These are phyloP conservation scores for Trichoderma aggressivum DNA, from an alignment of 2,329 filamentous ascomycete species.

Conservation along the genomic window DNA sequence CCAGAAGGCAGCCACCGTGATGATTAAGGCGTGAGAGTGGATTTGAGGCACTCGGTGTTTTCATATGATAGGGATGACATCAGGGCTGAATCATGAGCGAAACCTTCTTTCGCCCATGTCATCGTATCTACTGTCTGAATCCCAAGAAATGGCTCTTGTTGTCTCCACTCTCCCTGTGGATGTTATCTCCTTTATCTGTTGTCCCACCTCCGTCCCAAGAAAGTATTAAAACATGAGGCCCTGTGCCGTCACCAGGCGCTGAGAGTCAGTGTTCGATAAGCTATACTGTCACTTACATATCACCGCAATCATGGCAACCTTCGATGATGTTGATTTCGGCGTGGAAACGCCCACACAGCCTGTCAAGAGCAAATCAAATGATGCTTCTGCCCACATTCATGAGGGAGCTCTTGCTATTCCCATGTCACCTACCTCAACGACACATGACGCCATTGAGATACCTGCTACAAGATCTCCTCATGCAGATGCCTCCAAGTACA, in stretches of 20 bases:
- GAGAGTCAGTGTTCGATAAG: neutral
- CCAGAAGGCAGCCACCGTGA: neutral
- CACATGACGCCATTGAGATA: constrained; percentile 6
- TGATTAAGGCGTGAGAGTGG: neutral
- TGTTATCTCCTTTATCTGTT: neutral
- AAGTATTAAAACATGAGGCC: neutral
- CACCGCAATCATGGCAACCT: constrained; percentile 7
- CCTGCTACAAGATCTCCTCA: constrained; percentile 6
- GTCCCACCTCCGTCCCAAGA: neutral
- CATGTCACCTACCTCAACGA: neutral
- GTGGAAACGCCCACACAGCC: constrained; percentile 4
- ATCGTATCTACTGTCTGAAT: neutral
- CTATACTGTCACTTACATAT: neutral
- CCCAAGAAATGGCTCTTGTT: neutral
- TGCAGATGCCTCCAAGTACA: constrained; percentile 12
- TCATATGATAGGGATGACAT: constrained; percentile 5
- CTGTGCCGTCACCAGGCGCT: neutral
- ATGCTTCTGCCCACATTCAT: neutral
- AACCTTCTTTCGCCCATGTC: neutral
- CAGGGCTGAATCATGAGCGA: constrained; percentile 14
- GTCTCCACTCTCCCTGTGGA: neutral
- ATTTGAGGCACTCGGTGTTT: constrained; percentile 1
- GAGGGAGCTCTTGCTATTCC: constrained; percentile 1
- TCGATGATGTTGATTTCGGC: constrained; percentile 10
- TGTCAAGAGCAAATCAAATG: neutral